Evolutionary conservation across 306 rosid genomes (phyloP).

Genomic region (Astragalus membranaceus): DNA sequence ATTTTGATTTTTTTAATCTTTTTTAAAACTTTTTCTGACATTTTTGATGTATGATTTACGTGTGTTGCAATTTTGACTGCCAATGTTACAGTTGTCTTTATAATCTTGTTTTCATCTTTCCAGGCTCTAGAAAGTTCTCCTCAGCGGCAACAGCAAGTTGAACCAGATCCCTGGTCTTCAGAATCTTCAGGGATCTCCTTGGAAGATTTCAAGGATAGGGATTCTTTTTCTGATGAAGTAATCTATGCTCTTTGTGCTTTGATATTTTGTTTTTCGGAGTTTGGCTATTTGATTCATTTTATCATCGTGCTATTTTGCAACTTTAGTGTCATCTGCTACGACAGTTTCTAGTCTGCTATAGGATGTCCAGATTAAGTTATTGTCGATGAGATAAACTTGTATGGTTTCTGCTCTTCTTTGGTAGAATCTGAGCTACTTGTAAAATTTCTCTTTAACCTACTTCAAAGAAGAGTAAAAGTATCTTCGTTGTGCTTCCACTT

Average conservation of each 20-base stretch:
- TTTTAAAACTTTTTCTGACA: not conserved
- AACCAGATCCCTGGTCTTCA: conserved; percentile 45
- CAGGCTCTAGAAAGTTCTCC: conserved; percentile 63
- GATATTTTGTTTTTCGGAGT: not conserved
- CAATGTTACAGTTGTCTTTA: not conserved
- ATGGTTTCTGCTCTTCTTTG: not conserved
- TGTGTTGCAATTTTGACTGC: not conserved
- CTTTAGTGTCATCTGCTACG: no score
- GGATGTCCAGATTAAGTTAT: not conserved
- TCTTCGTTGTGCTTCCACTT: not conserved
- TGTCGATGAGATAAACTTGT: not conserved
- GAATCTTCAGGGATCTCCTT: conserved; percentile 49
- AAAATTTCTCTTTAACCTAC: not conserved
- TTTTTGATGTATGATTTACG: conserved; percentile 4
- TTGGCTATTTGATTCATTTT: no score
- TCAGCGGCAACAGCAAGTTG: conserved; percentile 36
- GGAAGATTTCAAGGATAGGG: conserved; percentile 53
- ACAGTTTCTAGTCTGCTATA: no score
- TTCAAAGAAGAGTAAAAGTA: no score
- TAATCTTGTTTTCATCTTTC: conserved; percentile 2
- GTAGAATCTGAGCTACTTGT: not conserved
- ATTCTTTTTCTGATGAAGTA: conserved; percentile 66
- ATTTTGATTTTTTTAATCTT: not conserved
- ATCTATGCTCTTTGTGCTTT: conserved; percentile 5
- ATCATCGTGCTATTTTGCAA: no score